phyloP scores from a whole-genome alignment of 495 filamentous ascomycete species.

The Cudoniella acicularis region DNA sequence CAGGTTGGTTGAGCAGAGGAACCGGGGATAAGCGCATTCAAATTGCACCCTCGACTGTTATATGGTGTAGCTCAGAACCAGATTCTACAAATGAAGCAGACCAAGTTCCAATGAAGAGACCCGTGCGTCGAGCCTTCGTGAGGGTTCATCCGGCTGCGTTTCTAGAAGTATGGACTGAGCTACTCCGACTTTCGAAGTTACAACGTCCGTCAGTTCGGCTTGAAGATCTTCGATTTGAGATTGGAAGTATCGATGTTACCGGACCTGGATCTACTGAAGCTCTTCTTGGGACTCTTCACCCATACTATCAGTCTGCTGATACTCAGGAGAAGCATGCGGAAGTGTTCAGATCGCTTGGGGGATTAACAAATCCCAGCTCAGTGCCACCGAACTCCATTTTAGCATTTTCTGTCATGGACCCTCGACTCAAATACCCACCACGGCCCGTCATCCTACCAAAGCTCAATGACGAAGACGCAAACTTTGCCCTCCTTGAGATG shows the following conservation, averaged over 20 bases:
- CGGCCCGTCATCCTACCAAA: constrained; percentile 36
- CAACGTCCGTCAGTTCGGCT: constrained; percentile 69
- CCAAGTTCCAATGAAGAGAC: constrained; percentile 28
- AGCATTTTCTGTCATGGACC: constrained; percentile 71
- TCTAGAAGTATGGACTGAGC: constrained; percentile 72
- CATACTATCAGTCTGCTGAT: constrained; percentile 33
- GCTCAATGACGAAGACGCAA: constrained; percentile 47
- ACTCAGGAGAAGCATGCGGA: constrained; percentile 42
- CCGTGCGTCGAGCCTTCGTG: constrained; percentile 58
- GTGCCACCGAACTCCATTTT: constrained; percentile 71
- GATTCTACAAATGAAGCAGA: background rate
- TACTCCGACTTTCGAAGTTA: constrained; percentile 64
- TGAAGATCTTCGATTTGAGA: constrained; percentile 91
- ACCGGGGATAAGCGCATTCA: constrained; percentile 44
- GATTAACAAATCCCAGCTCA: constrained; percentile 71
- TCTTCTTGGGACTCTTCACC: constrained; percentile 65
- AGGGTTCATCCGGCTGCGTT: constrained; percentile 88
- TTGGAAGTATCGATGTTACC: constrained; percentile 87
- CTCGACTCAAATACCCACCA: constrained; percentile 73
- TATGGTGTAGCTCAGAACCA: constrained; percentile 51
- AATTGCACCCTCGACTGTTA: constrained; percentile 73
- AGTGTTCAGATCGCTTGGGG: constrained; percentile 60
- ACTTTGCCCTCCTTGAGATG: constrained; percentile 39
- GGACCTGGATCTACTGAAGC: constrained; percentile 84
- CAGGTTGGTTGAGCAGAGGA: constrained; percentile 61